Evolutionary conservation across 164 flowering plant genomes (phyloP).

Genomic region (Stephania cephalantha): DNA sequence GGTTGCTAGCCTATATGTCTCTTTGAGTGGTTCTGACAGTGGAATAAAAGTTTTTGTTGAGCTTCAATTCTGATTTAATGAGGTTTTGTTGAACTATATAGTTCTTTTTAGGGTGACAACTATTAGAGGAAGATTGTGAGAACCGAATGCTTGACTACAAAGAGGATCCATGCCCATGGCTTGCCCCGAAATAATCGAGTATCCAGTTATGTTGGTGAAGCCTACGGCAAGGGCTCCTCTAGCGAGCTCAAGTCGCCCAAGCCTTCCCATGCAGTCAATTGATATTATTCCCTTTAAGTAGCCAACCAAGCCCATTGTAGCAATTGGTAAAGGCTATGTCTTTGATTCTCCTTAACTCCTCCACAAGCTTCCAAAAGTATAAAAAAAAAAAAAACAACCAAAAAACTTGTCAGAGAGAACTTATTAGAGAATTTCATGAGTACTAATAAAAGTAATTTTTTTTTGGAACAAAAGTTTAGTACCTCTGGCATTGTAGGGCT

Average conservation of each 20-base stretch:
- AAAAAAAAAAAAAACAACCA: neutral
- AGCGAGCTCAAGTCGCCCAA: slow-evolving; percentile 83
- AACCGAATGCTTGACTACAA: slow-evolving; percentile 86
- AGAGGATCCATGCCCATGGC: slow-evolving; percentile 96
- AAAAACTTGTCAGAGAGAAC: neutral
- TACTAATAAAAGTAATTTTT: neutral
- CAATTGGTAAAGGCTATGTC: slow-evolving; percentile 55
- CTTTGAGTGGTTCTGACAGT: too few species aligned
- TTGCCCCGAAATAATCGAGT: slow-evolving; percentile 76
- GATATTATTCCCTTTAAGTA: slow-evolving; percentile 60
- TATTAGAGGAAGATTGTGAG: slow-evolving; percentile 38
- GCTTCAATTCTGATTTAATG: too few species aligned
- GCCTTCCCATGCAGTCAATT: slow-evolving; percentile 77
- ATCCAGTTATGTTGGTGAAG: slow-evolving; percentile 93
- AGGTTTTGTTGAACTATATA: too few species aligned
- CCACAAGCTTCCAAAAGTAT: slow-evolving; percentile 48
- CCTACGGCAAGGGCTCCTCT: slow-evolving; percentile 90
- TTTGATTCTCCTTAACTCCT: slow-evolving; percentile 56
- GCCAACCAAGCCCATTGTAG: slow-evolving; percentile 51
- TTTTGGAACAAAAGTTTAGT: slow-evolving; percentile 14
- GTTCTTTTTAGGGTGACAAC: slow-evolving; percentile 53
- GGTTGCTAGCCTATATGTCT: too few species aligned
- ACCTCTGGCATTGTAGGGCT: slow-evolving; percentile 56
- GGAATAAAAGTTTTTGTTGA: too few species aligned
- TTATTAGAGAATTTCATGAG: neutral